A percentile compares a stretch with the other conserved stretches of the same genome.
These are phyloP conservation scores for Lepidium aucheri DNA, from an alignment of 345 rosid species.

Conservation along the genomic window DNA sequence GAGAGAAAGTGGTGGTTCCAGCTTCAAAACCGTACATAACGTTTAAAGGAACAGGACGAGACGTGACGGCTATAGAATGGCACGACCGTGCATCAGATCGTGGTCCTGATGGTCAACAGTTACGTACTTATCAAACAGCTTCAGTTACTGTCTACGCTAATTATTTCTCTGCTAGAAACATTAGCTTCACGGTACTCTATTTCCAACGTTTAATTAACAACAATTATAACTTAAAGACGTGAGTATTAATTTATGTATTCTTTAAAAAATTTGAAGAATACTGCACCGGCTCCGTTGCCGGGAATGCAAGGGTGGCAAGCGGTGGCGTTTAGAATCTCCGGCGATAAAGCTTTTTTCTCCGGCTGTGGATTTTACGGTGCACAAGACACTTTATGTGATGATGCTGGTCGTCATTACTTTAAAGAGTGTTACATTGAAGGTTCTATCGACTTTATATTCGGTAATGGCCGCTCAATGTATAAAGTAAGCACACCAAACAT, in stretches of 20 bases:
- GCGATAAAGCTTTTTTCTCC: slow-evolving; percentile 84
- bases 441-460: slow-evolving; percentile 90
- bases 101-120: slow-evolving; percentile 72
- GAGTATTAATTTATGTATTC: neutral
- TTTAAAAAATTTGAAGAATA: slow-evolving; percentile 39
- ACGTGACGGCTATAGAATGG: slow-evolving; percentile 83
- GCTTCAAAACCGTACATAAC: slow-evolving; percentile 75
- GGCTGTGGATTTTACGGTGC: slow-evolving; percentile 94
- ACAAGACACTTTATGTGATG: slow-evolving; percentile 90
- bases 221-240: neutral
- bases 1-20: slow-evolving; percentile 93
- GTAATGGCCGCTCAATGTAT: slow-evolving; percentile 93
- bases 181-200: slow-evolving; percentile 71
- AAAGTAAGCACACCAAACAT: slow-evolving; percentile 36
- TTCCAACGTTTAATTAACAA: neutral
- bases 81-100: slow-evolving; percentile 91
- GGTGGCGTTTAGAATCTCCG: slow-evolving; percentile 81
- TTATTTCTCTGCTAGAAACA: slow-evolving; percentile 79
- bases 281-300: slow-evolving; percentile 91
- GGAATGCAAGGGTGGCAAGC: slow-evolving; percentile 98
- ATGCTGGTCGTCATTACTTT: slow-evolving; percentile 91
- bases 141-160: slow-evolving; percentile 82
- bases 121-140: slow-evolving; percentile 88
- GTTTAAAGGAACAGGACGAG: slow-evolving; percentile 81
- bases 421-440: slow-evolving; percentile 90